A percentile compares a stretch with the other conserved stretches of the same genome.
Conservation (phyloP, 192 early-diverging fungal genomes). For the Podila clonocystis region DNA sequence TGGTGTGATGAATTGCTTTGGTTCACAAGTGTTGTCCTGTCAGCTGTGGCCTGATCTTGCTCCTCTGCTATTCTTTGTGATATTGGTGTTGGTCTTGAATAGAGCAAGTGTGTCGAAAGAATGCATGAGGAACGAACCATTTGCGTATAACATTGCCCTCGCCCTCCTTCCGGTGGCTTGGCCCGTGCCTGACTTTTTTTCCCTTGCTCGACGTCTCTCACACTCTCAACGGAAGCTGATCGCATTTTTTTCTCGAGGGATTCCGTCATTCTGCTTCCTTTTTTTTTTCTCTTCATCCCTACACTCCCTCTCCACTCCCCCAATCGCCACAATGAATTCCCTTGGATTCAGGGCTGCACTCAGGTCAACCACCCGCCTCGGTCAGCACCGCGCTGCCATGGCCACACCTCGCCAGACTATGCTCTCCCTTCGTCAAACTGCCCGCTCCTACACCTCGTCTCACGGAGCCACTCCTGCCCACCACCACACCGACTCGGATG, state of each 20-base stretch:
- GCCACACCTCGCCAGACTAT: constrained; percentile 24
- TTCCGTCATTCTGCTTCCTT: constrained; percentile 6
- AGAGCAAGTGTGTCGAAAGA: too few relatives aligned
- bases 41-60: neutral
- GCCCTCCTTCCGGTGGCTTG: too few relatives aligned
- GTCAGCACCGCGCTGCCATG: neutral
- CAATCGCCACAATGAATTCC: constrained; percentile 24
- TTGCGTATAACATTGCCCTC: too few relatives aligned
- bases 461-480: neutral
- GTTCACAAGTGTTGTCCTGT: too few relatives aligned
- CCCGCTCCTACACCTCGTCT: constrained; percentile 36
- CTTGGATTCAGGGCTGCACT: constrained; percentile 39
- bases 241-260: too few relatives aligned
- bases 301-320: neutral
- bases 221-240: too few relatives aligned
- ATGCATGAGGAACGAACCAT: too few relatives aligned
- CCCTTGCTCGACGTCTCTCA: too few relatives aligned
- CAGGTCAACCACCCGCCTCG: constrained; percentile 21
- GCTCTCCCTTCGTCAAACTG: constrained; percentile 40
- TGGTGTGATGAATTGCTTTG: constrained; percentile 5
- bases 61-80: neutral
- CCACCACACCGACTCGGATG: constrained; percentile 22
- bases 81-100: too few relatives aligned
- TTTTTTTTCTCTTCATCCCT: constrained; percentile 7
- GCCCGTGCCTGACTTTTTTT: too few relatives aligned